Percentiles rank a stretch among this genome's conserved stretches.
Evolutionary conservation across 306 rosid genomes (phyloP).

Genomic region (Inga leiocalycina): DNA sequence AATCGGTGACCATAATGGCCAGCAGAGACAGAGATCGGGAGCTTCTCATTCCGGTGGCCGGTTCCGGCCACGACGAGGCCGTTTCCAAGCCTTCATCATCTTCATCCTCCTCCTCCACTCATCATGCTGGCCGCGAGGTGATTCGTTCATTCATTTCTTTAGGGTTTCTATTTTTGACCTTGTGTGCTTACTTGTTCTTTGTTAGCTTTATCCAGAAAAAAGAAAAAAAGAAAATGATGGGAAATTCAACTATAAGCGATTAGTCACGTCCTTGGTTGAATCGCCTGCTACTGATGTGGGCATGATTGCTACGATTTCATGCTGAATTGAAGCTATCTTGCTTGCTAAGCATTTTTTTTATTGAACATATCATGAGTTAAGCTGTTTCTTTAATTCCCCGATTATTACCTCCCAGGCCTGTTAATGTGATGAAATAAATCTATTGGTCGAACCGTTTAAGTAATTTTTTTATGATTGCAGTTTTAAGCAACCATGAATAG

Average conservation of each 20-base stretch:
- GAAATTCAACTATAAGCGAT: neutral
- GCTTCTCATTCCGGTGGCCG: conserved; percentile 85
- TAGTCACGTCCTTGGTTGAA: neutral
- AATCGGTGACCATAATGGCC: conserved; percentile 55
- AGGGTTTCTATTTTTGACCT: conserved; percentile 34
- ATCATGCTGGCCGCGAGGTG: conserved; percentile 83
- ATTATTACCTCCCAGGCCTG: neutral
- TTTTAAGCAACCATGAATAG: neutral
- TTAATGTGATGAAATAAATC: neutral
- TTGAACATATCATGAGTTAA: neutral
- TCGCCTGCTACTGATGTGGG: neutral
- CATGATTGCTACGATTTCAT: conserved; percentile 12
- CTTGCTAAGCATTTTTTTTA: neutral
- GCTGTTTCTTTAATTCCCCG: neutral
- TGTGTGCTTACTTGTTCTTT: neutral
- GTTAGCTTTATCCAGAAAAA: neutral
- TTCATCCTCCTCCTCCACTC: conserved; percentile 37
- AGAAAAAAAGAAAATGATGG: neutral
- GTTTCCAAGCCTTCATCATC: conserved; percentile 72
- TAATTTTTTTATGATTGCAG: neutral
- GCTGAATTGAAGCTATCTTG: neutral
- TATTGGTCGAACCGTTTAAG: neutral
- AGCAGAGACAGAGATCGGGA: conserved; percentile 89
- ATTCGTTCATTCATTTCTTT: conserved; percentile 9
- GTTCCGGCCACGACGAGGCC: conserved; percentile 45